These are phyloP conservation scores for Sicyos baderoa DNA, from an alignment of 306 rosid genomes.

Conservation along the genomic window DNA sequence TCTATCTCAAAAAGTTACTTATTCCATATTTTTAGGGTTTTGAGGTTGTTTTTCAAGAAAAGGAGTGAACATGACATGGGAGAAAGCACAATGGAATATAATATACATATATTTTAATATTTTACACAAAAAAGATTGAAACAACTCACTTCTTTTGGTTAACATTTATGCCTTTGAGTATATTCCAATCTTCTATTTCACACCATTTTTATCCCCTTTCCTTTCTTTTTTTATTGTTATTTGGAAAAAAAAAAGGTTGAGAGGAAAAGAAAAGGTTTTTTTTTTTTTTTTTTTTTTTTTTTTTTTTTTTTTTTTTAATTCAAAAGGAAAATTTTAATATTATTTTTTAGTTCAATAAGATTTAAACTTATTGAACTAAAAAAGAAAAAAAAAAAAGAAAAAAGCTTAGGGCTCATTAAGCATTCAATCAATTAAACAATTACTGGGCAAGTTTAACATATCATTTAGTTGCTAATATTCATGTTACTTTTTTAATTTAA, in stretches of 20 bases:
- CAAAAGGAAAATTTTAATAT: too few relatives aligned
- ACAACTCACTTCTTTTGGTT: neutral
- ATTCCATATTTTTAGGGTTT: neutral
- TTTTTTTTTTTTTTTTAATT: too few relatives aligned
- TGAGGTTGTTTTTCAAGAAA: neutral
- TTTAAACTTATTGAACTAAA: too few relatives aligned
- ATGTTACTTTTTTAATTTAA: neutral
- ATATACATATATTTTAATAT: neutral
- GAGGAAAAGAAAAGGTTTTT: too few relatives aligned
- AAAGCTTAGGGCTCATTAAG: too few relatives aligned
- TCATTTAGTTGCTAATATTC: neutral
- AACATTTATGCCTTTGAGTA: constrained; percentile 3
- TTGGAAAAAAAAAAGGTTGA: too few relatives aligned
- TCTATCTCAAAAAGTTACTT: neutral
- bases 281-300: too few relatives aligned
- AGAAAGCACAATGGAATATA: neutral
- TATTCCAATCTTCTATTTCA: constrained; percentile 14
- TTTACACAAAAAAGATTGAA: neutral
- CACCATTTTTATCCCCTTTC: neutral
- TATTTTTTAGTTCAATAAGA: too few relatives aligned
- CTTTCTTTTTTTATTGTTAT: too few relatives aligned
- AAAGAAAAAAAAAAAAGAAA: too few relatives aligned
- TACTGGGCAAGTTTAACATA: too few relatives aligned
- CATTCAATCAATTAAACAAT: too few relatives aligned
- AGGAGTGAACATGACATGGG: neutral